Conservation (phyloP, 108 stramenopile species). For the Skeletonema grethae region DNA sequence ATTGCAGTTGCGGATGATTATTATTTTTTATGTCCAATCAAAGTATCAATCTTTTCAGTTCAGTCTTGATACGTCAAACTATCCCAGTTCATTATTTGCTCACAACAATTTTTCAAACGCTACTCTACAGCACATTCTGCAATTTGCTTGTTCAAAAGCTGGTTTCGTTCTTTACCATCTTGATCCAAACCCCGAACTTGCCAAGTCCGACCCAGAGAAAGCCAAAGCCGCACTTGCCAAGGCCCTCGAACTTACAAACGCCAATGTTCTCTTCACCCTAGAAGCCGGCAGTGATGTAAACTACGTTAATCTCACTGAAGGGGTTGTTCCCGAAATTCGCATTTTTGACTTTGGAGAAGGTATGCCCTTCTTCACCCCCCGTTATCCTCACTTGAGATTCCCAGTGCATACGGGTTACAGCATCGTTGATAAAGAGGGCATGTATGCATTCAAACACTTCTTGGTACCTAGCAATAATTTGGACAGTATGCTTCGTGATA, state of each 20-base stretch:
- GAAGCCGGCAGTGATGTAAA: slow-evolving; percentile 86
- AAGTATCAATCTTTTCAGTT: background rate
- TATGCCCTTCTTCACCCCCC: slow-evolving; percentile 81
- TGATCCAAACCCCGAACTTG: slow-evolving; percentile 66
- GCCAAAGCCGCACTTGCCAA: slow-evolving; percentile 69
- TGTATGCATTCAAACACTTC: slow-evolving; percentile 73
- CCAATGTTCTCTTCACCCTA: slow-evolving; percentile 80
- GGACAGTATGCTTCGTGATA: slow-evolving; percentile 49
- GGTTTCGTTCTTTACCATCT: slow-evolving; percentile 82
- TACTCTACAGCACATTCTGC: slow-evolving; percentile 77
- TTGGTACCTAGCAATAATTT: slow-evolving; percentile 63
- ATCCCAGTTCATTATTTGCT: background rate
- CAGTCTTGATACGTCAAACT: background rate
- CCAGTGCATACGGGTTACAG: slow-evolving; percentile 90
- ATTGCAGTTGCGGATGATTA: background rate
- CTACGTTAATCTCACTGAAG: slow-evolving; percentile 69
- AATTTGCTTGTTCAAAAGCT: slow-evolving; percentile 91
- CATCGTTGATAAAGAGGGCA: slow-evolving; percentile 79
- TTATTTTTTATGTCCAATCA: background rate
- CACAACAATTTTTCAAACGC: background rate
- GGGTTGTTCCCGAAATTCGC: slow-evolving; percentile 79
- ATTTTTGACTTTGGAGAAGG: slow-evolving; percentile 81
- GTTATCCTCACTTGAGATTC: slow-evolving; percentile 84
- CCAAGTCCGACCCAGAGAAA: slow-evolving; percentile 61
- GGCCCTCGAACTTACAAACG: slow-evolving; percentile 79